Base-by-base conservation (phyloP, 2,329 filamentous ascomycete genomes). In the Aspergillus fumigatus region DNA sequence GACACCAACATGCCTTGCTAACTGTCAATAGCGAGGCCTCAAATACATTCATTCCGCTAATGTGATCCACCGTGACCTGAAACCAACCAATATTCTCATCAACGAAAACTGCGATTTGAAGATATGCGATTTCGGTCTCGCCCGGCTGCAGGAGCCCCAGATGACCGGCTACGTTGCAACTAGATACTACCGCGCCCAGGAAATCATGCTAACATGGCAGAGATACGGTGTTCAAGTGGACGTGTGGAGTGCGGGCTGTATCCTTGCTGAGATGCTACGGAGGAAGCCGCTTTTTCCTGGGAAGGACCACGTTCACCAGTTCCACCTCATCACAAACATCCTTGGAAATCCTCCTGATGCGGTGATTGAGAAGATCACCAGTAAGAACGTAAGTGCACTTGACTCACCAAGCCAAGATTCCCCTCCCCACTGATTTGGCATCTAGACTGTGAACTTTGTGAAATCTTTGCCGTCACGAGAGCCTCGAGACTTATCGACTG, bases 161-260 rank as follows among this genome's bases (percentile, higher is more conserved):
- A 99, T 99, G 94, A 99, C 94, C 43, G 94, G 94, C 67, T 99
- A 99, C 72, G 94, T 99, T 59, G 97, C 94, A 50, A 99, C 94
- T 60, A 84, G 94, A 82, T 99, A 99, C 82, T 99, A 99, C 83
- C 88, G 94, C 70, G 94, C 94, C 8, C 94, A 94, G 19, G 94
- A 99, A 77, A 99, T 99, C 73, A 99, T 99, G 94, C 91, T 99
- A 73, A 97, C 94, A 62, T 99, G 94, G 94, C 94, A 99, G 81
- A 97, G 97, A 80, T 99, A 99, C 78, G 94, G 97, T 67, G 88
- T 97, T 49, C 94, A 97, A 79, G 94, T 99, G 57, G 94, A 99
- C 73, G 96, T 99, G 72, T 99, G 94, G 94, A 97, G 93, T 73
- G 93, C 93, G 19, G 94, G 94, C 59, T 99, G 94, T 78, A 99